phyloP scores from a whole-genome alignment of 192 early-diverging fungal species.

The Coemansia sp. region DNA sequence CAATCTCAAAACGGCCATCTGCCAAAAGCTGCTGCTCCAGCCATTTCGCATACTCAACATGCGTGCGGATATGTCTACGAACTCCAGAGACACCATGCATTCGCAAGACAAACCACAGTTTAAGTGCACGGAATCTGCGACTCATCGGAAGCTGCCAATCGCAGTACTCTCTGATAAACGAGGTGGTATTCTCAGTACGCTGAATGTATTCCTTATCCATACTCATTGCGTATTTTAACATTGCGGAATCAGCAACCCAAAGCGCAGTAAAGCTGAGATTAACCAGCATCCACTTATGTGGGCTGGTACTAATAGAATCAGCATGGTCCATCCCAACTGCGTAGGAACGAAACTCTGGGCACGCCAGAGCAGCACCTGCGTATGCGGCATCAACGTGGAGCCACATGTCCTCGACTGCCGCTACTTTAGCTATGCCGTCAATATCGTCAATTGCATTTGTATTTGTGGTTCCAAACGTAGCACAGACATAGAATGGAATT shows the following conservation, averaged over 20 bases:
- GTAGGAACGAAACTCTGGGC: constrained; percentile 52
- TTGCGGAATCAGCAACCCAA: constrained; percentile 46
- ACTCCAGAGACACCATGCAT: constrained; percentile 50
- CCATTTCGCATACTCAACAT: constrained; percentile 27
- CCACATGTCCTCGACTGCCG: constrained; percentile 46
- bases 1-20: constrained; percentile 37
- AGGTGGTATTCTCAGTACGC: constrained; percentile 15
- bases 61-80: constrained; percentile 36
- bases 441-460: constrained; percentile 55
- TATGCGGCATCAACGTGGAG: constrained; percentile 61
- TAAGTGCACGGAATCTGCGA: constrained; percentile 55
- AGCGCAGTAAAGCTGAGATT: constrained; percentile 56
- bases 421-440: constrained; percentile 49
- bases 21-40: constrained; percentile 20
- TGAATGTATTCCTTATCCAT: constrained; percentile 47
- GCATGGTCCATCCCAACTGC: constrained; percentile 42
- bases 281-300: constrained; percentile 60
- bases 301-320: constrained; percentile 58
- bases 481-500: constrained; percentile 57
- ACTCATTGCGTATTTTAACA: constrained; percentile 41
- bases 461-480: constrained; percentile 61
- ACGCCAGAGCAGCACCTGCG: constrained; percentile 56
- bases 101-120: constrained; percentile 59
- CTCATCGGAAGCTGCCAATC: constrained; percentile 58
- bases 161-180: constrained; percentile 47